Base-by-base conservation (phyloP, 257 asterid species). In the Capsicum baccatum region DNA sequence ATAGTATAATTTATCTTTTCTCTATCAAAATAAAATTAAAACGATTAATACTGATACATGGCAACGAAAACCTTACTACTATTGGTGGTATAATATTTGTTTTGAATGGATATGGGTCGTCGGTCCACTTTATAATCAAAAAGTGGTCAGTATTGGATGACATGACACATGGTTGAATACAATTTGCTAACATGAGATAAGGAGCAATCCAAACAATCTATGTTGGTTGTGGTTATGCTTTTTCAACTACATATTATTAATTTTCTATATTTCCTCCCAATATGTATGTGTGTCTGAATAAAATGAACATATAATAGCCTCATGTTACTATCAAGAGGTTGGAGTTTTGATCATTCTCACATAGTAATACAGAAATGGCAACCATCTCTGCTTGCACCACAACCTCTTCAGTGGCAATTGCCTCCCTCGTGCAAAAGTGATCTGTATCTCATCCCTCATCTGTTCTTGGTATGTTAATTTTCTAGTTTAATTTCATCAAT, bases 331-430 rank as follows among this genome's bases (percentile, higher is more conserved):
- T 33, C 73, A 66, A 64, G n/a, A 33, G 39, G 71, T 66, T 33
- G 47, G 15, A 66, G 47, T 33, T 66, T 9, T 66, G 73, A 66
- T 66, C 73, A 66, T 12, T 33, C 73, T 66, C 11, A 26, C 73
- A 33, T 5, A 64, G n/a, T 66, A 33, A 66, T 66, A 66, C 19
- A 66, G 48, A 66, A 66, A 66, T 66, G 73, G 73, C 73, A 14
- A 86, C 97, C 85, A 84, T 93, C 92, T 88, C 93, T 9, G 92
- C 98, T 64, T 88, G 89, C 92, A 83, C 93, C 76, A 67, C 97
- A 39, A 84, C 96, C 79, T 89, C 97, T 9, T 89, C 92, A 2
- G 33, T 92, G 13, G 88, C 95, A 84, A 90, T 91, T 89, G 90
- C 93, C 63, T 89, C 98, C 86, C 87, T 92, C 79, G 68, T 90